Base-by-base conservation (phyloP, 345 rosid species). In the Camelina hispida region DNA sequence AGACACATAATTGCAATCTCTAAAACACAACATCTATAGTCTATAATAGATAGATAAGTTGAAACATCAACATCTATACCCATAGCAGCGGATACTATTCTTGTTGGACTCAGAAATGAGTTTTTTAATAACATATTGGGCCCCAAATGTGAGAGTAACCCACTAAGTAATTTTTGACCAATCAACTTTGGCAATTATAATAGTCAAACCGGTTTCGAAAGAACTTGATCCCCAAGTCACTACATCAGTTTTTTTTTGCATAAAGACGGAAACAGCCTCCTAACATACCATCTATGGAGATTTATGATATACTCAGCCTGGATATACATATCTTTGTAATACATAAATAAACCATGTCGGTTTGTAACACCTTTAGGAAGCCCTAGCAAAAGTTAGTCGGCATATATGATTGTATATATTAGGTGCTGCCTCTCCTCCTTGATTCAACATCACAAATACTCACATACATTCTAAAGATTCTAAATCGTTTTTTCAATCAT, bases 41-140 rank as follows among this genome's bases (percentile, higher is more conserved):
- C 51, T 47, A 66, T 48, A 66, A 66, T 58, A 74, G 44, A 60
- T 58, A 66, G n/a, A n/a, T n/a, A n/a, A 8, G 44, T 35, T 46
- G 17, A 74, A 25, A 14, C 59, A 48, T 25, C 37, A 48, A n/a
- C n/a, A n/a, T 61, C 56, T 76, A 22, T 22, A 22, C 22, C 22
- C 22, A 22, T 22, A 22, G 22, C 22, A 22, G 22, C 22, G 22
- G 22, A 22, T 22, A n/a, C n/a, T n/a, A n/a, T n/a, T n/a, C n/a
- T n/a, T n/a, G n/a, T n/a, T n/a, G n/a, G n/a, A n/a, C n/a, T n/a
- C n/a, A n/a, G n/a, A n/a, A n/a, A n/a, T n/a, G n/a, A n/a, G n/a
- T n/a, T n/a, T n/a, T n/a, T n/a, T n/a, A n/a, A n/a, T n/a, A n/a
- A n/a, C n/a, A n/a, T n/a, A n/a, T n/a, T n/a, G n/a, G n/a, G n/a